Base-by-base conservation (phyloP, 2,329 filamentous ascomycete genomes). In the Sporothrix globosa region DNA sequence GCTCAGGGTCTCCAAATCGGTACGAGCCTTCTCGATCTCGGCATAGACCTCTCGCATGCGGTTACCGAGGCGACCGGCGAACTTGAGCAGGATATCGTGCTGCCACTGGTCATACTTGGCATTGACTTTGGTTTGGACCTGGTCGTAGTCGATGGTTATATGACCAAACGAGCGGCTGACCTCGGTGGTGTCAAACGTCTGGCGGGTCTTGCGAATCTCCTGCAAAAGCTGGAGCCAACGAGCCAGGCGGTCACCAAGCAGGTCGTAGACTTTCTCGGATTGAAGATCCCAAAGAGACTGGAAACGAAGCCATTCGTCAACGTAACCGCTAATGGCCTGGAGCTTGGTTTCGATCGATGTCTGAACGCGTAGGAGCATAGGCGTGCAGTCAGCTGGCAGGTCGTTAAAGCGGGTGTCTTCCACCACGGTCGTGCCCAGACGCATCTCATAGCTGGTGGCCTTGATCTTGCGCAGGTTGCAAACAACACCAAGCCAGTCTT, bases 91-190 rank as follows among this genome's bases (percentile, higher is more conserved):
- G 69, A 99, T 97, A 74, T 99, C 96, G 76, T 97, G 93, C 80
- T 99, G 96, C 96, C 96, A 99, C 79, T 98, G 95, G 78, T 99
- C 96, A 78, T 99, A 99, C 80, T 98, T 99, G 76, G 93, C 93
- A 77, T 98, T 99, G 79, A 99, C 96, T 81, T 97, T 97, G 70
- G 95, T 93, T 80, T 99, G 96, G 0, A 99, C 96, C 80, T 99
- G 96, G 76, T 98, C 96, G 77, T 99, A 99, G 79, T 99, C 95
- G 77, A 99, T 93, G 4, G 91, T 93, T 69, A 98, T 89, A 79
- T 97, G 95, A 4, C 96, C 96, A 78, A 99, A 99, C 0, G 91
- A 91, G 52, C 92, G 91, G 79, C 91, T 96, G 74, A 96, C 92
- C 78, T 97, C 96, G 10, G 95, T 96, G 1, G 95, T 99, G 78